Percentiles rank a stretch among this genome's conserved stretches.
These are phyloP conservation scores for Trifolium pratense DNA, from an alignment of 306 rosid species.

Conservation along the genomic window DNA sequence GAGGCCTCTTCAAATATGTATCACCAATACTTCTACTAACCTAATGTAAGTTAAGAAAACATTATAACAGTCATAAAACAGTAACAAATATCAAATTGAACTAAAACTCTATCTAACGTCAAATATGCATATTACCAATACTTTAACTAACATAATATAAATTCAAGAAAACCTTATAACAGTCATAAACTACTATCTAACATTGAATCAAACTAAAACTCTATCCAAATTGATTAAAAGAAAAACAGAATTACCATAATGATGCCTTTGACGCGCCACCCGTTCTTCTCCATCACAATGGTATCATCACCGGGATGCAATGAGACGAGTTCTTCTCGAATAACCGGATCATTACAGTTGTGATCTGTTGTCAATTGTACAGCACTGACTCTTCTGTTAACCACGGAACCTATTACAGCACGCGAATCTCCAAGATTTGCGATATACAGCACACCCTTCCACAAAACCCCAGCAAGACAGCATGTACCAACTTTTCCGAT, in stretches of 20 bases:
- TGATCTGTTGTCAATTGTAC: conserved; percentile 80
- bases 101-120: not conserved
- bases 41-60: not conserved
- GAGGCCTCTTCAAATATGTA: conserved; percentile 7
- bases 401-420: conserved; percentile 72
- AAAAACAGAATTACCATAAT: conserved; percentile 61
- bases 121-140: conserved; percentile 11
- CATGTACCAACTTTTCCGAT: conserved; percentile 83
- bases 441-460: conserved; percentile 66
- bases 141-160: not conserved
- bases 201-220: not conserved
- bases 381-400: conserved; percentile 53
- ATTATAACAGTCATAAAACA: not conserved
- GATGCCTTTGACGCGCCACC: conserved; percentile 95
- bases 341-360: conserved; percentile 67
- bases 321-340: conserved; percentile 70
- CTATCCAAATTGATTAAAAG: not conserved
- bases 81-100: not conserved
- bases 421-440: conserved; percentile 89
- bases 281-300: conserved; percentile 69
- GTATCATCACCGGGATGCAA: conserved; percentile 75
- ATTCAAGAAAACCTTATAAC: not conserved
- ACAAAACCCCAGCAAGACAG: conserved; percentile 79
- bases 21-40: conserved; percentile 14
- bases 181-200: not conserved